Conservation (phyloP, 768 basidiomycete species). For the Tylopilus sp. region DNA sequence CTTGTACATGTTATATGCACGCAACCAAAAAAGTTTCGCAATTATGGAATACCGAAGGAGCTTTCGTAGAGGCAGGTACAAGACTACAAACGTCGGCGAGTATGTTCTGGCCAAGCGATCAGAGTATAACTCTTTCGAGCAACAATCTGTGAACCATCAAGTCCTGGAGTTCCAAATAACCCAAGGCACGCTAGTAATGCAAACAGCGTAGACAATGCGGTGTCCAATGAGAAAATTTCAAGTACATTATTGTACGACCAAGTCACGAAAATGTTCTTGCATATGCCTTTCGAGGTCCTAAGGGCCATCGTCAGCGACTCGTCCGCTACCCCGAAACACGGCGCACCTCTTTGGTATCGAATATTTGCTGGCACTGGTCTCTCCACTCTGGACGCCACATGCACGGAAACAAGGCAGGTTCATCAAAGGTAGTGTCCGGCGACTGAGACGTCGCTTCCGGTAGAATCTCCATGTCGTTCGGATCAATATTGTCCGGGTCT, state of each 20-base stretch:
- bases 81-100: too few relatives aligned
- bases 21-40: too few relatives aligned
- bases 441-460: neutral
- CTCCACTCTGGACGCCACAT: conserved; percentile 28
- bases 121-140: neutral
- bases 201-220: neutral
- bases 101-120: too few relatives aligned
- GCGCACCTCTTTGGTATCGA: conserved; percentile 31
- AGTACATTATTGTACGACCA: neutral
- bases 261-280: conserved; percentile 17
- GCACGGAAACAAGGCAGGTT: conserved; percentile 23
- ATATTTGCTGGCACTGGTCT: conserved; percentile 26
- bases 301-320: neutral
- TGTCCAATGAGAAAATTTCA: neutral
- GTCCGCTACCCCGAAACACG: neutral
- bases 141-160: neutral
- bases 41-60: too few relatives aligned
- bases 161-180: neutral
- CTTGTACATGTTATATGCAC: too few relatives aligned
- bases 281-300: conserved; percentile 27
- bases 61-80: too few relatives aligned
- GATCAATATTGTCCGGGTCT: conserved; percentile 16
- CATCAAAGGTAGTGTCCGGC: conserved; percentile 14
- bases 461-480: conserved; percentile 15
- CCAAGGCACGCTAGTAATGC: neutral